Conservation (phyloP, 345 rosid genomes). For the Lagerstroemia speciosa region DNA sequence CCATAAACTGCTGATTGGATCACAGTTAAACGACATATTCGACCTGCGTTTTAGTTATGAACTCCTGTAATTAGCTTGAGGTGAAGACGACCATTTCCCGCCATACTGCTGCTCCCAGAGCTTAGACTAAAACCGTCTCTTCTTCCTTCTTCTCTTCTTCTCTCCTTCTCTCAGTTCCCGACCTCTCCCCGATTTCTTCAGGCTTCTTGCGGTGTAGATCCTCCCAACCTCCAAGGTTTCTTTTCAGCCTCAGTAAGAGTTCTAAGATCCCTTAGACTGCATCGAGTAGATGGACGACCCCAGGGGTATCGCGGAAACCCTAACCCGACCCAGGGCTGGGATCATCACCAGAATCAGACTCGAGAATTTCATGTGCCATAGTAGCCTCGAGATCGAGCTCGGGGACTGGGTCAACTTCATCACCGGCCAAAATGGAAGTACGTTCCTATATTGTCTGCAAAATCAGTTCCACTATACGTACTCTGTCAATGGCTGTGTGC, state of each 20-base stretch:
- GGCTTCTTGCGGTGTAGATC: neutral
- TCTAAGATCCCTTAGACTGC: constrained; percentile 4
- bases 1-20: too few species aligned
- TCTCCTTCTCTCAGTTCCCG: too few species aligned
- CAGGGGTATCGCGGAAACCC: constrained; percentile 19
- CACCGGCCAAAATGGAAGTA: constrained; percentile 96
- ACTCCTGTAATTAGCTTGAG: too few species aligned
- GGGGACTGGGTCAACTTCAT: constrained; percentile 87
- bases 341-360: constrained; percentile 55
- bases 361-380: constrained; percentile 94
- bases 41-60: too few species aligned
- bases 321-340: constrained; percentile 53
- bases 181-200: neutral
- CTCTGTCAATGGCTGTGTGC: neutral
- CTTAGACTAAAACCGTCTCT: neutral
- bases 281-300: constrained; percentile 36
- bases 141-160: neutral
- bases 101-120: neutral
- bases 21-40: too few species aligned
- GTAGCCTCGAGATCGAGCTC: constrained; percentile 68
- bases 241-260: neutral
- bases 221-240: neutral
- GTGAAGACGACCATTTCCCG: too few species aligned
- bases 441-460: constrained; percentile 6
- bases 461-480: neutral